phyloP scores from a whole-genome alignment of 352 stramenopile genomes.

The Globisporangium parvum region DNA sequence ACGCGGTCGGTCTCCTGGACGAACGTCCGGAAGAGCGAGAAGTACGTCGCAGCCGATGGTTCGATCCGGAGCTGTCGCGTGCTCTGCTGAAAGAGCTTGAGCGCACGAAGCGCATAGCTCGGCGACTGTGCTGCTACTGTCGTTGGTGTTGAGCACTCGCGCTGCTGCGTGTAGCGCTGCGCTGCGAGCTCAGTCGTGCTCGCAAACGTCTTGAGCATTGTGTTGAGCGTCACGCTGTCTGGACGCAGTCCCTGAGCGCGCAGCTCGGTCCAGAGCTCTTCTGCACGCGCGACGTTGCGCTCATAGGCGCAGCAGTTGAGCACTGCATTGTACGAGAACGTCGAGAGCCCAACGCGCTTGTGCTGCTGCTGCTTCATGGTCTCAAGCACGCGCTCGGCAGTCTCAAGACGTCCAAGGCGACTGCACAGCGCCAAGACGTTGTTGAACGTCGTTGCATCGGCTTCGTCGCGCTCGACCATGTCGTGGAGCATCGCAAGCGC shows the following conservation, averaged over 20 bases:
- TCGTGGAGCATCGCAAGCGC: slow-evolving; percentile 27
- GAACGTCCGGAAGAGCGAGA: slow-evolving; percentile 49
- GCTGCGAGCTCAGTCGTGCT: slow-evolving; percentile 8
- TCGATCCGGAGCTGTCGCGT: slow-evolving; percentile 12
- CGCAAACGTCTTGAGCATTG: slow-evolving; percentile 34
- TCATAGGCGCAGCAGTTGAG: slow-evolving; percentile 35
- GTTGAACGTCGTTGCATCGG: slow-evolving; percentile 27
- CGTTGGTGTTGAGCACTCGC: not conserved
- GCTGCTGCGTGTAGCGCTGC: not conserved
- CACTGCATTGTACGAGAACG: slow-evolving; percentile 33
- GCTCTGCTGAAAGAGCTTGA: slow-evolving; percentile 14
- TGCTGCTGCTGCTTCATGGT: slow-evolving; percentile 26
- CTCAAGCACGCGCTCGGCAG: slow-evolving; percentile 26
- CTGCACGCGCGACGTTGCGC: slow-evolving; percentile 22
- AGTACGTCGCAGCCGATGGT: slow-evolving; percentile 31
- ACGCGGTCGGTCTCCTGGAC: slow-evolving; percentile 27
- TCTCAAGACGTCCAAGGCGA: slow-evolving; percentile 19
- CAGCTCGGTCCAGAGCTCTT: slow-evolving; percentile 34
- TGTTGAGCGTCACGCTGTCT: slow-evolving; percentile 47
- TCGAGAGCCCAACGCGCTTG: not conserved
- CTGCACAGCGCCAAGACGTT: slow-evolving; percentile 31
- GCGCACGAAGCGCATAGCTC: slow-evolving; percentile 24
- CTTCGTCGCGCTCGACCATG: slow-evolving; percentile 19
- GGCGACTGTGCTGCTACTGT: not conserved
- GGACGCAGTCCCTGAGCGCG: slow-evolving; percentile 18